phyloP scores from a whole-genome alignment of 768 basidiomycete species.

The Lentinula boryana region DNA sequence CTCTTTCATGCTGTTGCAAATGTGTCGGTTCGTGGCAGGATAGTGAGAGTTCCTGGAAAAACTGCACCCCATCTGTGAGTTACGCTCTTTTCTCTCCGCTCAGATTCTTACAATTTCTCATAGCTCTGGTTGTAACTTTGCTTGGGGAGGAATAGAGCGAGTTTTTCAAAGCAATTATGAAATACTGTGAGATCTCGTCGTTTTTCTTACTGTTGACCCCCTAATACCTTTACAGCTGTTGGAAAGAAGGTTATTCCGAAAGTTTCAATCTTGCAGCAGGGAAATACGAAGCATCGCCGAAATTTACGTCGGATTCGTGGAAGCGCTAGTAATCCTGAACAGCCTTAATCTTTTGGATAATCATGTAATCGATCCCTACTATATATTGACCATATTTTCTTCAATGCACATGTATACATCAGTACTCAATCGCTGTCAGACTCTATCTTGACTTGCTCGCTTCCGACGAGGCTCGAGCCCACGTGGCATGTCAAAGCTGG shows the following conservation, averaged over 20 bases:
- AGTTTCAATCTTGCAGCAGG: background rate
- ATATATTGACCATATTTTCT: no score
- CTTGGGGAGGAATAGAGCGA: background rate
- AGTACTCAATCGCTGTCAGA: no score
- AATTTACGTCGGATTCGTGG: background rate
- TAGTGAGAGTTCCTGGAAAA: slow-evolving; percentile 45
- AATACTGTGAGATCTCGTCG: background rate
- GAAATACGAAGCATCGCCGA: background rate
- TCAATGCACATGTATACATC: no score
- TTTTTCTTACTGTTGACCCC: no score
- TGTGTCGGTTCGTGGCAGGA: slow-evolving; percentile 15
- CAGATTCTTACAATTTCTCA: background rate
- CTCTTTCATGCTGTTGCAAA: slow-evolving; percentile 37
- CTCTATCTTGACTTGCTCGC: no score
- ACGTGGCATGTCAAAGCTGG: slow-evolving; percentile 1
- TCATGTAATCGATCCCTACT: no score
- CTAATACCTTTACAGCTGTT: background rate
- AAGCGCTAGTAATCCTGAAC: background rate
- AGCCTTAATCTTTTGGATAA: no score
- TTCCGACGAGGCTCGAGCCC: background rate
- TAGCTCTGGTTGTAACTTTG: background rate
- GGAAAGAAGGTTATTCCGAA: background rate
- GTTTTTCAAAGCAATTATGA: slow-evolving; percentile 1
- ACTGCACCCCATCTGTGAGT: slow-evolving; percentile 42
- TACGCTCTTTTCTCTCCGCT: background rate